Base-by-base conservation (phyloP, 2,329 filamentous ascomycete species). In the Hypoxylon sp. region DNA sequence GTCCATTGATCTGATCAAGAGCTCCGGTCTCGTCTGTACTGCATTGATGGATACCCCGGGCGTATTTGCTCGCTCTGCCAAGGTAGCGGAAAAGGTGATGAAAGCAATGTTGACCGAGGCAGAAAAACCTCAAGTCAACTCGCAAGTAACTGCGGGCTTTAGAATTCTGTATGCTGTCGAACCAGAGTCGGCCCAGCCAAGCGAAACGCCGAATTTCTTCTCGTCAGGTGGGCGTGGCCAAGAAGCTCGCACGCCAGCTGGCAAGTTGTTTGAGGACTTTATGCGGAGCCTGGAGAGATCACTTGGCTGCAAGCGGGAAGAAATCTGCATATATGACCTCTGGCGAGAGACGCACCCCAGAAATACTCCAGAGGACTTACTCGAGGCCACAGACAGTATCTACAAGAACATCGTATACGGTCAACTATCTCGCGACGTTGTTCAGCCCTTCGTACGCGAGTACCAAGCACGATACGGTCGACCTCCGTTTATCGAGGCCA, bases 131-230 rank as follows among this genome's bases (percentile, higher is more conserved):
- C n/a, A n/a, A n/a, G 18, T n/a, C 1, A 31, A 21, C 10, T 45
- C 2, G n/a, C 3, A 37, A 23, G 26, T 6, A 11, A 29, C 35
- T 24, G 7, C 29, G 24, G 37, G 20, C 3, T 64, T 37, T 37
- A 60, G 48, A 26, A 31, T 67, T 5, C 20, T 65, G 9, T 67
- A 64, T 17, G 52, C 55, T n/a, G 50, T 63, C 20, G 54, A 63
- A 6, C 27, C 53, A 10, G 8, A 42, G 8, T 15, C n/a, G 4
- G 18, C 40, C 6, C 38, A 47, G 11, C 15, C 48, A n/a, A 27
- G 31, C 33, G 41, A 51, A 13, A 43, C 59, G 2, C 52, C 52
- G 5, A 58, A 53, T 15, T 65, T 62, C 55, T 67, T 64, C 15
- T 17, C 55, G 3, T 23, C 23, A 1, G 2, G 10, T 6, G 15